Conservation (phyloP, 768 basidiomycete genomes). For the Tulasnella sp. region DNA sequence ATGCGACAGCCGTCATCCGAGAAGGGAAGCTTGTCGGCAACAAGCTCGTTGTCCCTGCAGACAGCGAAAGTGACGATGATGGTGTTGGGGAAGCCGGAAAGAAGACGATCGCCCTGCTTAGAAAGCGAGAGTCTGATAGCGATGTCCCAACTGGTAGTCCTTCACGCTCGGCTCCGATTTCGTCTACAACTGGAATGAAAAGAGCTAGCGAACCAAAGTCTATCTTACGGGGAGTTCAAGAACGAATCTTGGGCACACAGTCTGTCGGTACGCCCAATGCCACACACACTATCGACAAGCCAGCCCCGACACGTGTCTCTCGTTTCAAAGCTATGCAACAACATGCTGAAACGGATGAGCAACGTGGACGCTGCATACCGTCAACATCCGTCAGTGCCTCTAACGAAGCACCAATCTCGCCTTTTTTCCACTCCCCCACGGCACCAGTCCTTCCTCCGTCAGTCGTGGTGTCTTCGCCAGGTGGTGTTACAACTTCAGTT, state of each 20-base stretch:
- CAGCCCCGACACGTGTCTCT: neutral
- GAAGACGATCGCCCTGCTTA: neutral
- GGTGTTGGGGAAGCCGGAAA: conserved; percentile 5
- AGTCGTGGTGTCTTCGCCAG: neutral
- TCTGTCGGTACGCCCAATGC: neutral
- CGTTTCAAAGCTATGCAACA: neutral
- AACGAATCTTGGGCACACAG: neutral
- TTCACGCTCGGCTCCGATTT: neutral
- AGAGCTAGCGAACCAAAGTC: neutral
- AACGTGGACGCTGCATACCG: neutral
- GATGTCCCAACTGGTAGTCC: neutral
- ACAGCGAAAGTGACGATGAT: conserved; percentile 11
- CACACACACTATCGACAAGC: neutral
- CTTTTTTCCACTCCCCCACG: neutral
- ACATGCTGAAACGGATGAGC: neutral
- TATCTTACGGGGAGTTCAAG: neutral
- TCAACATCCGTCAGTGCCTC: neutral
- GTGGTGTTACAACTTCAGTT: neutral
- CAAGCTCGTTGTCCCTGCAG: conserved; percentile 6
- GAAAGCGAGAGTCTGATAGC: neutral
- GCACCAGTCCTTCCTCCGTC: neutral
- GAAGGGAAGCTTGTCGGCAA: conserved; percentile 13
- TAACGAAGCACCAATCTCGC: neutral
- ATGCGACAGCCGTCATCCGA: neutral
- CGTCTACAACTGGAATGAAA: neutral